phyloP scores from a whole-genome alignment of 352 stramenopile genomes.

The Globisporangium cylindrosporum region DNA sequence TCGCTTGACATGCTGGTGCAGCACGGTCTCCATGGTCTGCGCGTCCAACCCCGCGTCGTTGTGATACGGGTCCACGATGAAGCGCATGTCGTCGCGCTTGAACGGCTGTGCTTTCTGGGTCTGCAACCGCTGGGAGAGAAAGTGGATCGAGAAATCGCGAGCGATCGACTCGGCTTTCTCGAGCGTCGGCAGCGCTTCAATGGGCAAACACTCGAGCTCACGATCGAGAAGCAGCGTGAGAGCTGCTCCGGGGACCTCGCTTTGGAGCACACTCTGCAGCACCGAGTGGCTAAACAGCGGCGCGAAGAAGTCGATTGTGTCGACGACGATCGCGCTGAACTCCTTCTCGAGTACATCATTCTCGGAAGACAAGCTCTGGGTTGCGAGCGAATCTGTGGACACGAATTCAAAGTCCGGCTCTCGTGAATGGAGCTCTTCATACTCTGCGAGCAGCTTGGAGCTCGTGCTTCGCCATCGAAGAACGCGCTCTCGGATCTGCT shows the following conservation, averaged over 20 bases:
- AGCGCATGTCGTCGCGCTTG: conserved; percentile 55
- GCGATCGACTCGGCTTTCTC: conserved; percentile 48
- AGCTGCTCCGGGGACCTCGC: conserved; percentile 38
- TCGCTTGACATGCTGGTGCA: conserved; percentile 42
- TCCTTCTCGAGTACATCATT: conserved; percentile 50
- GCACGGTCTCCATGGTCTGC: conserved; percentile 40
- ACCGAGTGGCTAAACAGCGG: conserved; percentile 54
- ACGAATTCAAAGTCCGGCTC: conserved; percentile 45
- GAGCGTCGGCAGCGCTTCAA: conserved; percentile 48
- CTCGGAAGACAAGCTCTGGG: conserved; percentile 2
- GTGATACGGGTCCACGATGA: conserved; percentile 57
- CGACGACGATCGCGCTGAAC: conserved; percentile 45
- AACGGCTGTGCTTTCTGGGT: conserved; percentile 51
- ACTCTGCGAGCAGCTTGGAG: conserved; percentile 33
- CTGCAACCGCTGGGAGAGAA: conserved; percentile 50
- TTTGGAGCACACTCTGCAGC: conserved; percentile 36
- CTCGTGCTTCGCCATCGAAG: conserved; percentile 34
- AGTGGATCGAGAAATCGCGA: conserved; percentile 72
- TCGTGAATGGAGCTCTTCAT: conserved; percentile 34
- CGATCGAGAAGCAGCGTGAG: conserved; percentile 57
- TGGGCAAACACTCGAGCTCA: conserved; percentile 42
- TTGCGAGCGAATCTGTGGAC: conserved; percentile 10
- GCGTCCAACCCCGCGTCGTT: conserved; percentile 45
- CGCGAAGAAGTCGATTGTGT: conserved; percentile 41
- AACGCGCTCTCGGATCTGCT: conserved; percentile 30